Percentiles rank a stretch among this genome's conserved stretches.
Evolutionary conservation across 1,284 basidiomycete genomes (phyloP).

Genomic region (Farysia itapuensis): DNA sequence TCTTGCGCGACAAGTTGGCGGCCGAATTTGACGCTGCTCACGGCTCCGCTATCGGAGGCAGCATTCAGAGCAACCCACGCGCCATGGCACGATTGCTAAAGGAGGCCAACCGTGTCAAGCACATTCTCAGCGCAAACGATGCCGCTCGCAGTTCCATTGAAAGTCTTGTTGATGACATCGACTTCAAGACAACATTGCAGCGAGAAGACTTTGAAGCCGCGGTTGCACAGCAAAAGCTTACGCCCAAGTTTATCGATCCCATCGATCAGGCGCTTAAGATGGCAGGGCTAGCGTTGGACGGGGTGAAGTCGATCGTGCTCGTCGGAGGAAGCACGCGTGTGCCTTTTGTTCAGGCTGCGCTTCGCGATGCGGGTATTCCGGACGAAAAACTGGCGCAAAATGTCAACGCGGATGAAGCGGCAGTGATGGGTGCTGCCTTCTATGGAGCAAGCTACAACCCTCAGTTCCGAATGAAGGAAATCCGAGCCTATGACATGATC

Average conservation of each 20-base stretch:
- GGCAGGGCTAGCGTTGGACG: slow-evolving; percentile 71
- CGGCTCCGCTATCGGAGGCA: slow-evolving; percentile 39
- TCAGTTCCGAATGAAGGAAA: slow-evolving; percentile 93
- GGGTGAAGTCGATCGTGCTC: slow-evolving; percentile 85
- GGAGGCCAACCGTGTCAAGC: slow-evolving; percentile 87
- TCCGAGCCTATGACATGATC: slow-evolving; percentile 73
- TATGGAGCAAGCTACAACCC: slow-evolving; percentile 85
- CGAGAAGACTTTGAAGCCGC: slow-evolving; percentile 73
- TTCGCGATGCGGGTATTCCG: slow-evolving; percentile 52
- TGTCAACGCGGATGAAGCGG: slow-evolving; percentile 95
- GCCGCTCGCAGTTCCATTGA: slow-evolving; percentile 79
- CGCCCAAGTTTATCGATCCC: slow-evolving; percentile 37
- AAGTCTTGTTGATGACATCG: slow-evolving; percentile 83
- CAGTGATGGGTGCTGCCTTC: slow-evolving; percentile 86
- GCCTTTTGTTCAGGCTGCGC: slow-evolving; percentile 79
- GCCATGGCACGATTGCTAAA: slow-evolving; percentile 92
- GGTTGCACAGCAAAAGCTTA: slow-evolving; percentile 31
- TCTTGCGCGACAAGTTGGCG: slow-evolving; percentile 78
- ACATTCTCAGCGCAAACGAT: slow-evolving; percentile 87
- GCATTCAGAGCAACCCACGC: slow-evolving; percentile 67
- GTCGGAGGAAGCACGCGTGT: slow-evolving; percentile 86
- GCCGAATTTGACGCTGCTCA: slow-evolving; percentile 73
- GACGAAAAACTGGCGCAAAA: slow-evolving; percentile 66
- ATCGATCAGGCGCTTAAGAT: slow-evolving; percentile 74
- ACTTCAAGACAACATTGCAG: slow-evolving; percentile 78